Conservation (phyloP, 495 filamentous ascomycete species). For the Letharia columbiana region DNA sequence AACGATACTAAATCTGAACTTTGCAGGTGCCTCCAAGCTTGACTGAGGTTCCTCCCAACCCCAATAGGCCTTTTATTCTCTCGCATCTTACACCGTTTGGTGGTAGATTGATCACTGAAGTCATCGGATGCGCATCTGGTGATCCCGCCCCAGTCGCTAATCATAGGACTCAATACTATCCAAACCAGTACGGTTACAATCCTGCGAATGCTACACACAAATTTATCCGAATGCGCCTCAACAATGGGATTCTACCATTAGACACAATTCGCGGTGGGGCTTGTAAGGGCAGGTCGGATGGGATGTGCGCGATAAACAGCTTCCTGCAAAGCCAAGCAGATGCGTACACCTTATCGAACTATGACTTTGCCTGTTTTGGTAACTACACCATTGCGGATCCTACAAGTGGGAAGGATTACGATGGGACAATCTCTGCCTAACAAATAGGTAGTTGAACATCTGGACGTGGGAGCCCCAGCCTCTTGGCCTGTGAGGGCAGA, state of each 20-base stretch:
- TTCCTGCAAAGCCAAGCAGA: constrained; percentile 31
- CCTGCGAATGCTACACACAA: constrained; percentile 32
- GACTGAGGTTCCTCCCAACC: constrained; percentile 30
- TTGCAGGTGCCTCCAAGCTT: constrained; percentile 27
- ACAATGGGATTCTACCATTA: constrained; percentile 35
- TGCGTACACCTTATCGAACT: constrained; percentile 28
- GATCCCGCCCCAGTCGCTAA: constrained; percentile 26
- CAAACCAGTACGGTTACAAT: constrained; percentile 32
- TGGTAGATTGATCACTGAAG: constrained; percentile 33
- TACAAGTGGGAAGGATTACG: constrained; percentile 32
- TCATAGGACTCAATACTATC: constrained; percentile 29
- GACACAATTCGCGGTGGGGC: constrained; percentile 31
- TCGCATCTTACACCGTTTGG: constrained; percentile 34
- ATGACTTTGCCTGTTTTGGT: constrained; percentile 34
- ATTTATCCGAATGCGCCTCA: constrained; percentile 36
- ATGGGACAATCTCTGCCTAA: constrained; percentile 29
- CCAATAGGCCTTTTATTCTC: constrained; percentile 31
- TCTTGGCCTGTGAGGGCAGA: too few relatives aligned
- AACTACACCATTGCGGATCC: constrained; percentile 32
- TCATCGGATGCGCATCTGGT: constrained; percentile 30
- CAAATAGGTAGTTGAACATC: too few relatives aligned
- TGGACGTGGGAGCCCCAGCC: too few relatives aligned
- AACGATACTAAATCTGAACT: too few relatives aligned
- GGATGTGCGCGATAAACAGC: constrained; percentile 28
- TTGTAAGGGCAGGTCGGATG: constrained; percentile 31